phyloP scores from a whole-genome alignment of 2,329 filamentous ascomycete species.

The Colletotrichum sansevieriae region DNA sequence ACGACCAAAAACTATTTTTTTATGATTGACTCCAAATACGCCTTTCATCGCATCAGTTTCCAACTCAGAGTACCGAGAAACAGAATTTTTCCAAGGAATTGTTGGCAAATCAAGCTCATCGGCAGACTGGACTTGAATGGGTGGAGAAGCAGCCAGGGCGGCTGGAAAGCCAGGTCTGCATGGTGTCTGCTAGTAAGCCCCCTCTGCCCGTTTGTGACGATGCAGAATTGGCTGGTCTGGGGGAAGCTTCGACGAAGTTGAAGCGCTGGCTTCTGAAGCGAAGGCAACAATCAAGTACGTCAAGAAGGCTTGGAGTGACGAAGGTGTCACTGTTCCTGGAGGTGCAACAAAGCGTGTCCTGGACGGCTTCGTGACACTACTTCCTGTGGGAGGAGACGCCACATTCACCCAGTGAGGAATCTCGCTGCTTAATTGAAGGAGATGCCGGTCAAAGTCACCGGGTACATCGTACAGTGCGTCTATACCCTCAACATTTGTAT shows the following conservation, averaged over 20 bases:
- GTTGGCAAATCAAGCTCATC: conserved; percentile 6
- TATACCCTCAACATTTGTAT: too few species aligned
- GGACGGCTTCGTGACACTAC: too few species aligned
- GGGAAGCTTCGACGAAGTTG: background rate
- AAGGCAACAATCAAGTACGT: too few species aligned
- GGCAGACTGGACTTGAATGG: conserved; percentile 4
- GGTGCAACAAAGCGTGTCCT: too few species aligned
- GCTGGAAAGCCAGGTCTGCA: conserved; percentile 3
- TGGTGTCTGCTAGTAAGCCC: conserved; percentile 10
- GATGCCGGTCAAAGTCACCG: too few species aligned
- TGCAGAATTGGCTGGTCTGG: background rate
- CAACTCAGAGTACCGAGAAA: background rate
- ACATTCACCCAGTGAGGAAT: too few species aligned
- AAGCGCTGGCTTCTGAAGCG: background rate
- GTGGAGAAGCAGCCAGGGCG: background rate
- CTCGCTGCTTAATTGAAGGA: too few species aligned
- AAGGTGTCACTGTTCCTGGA: too few species aligned
- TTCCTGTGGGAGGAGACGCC: too few species aligned
- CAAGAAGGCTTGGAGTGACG: too few species aligned
- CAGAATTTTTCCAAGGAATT: background rate
- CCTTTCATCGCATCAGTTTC: background rate
- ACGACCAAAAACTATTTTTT: background rate
- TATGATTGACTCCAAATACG: conserved; percentile 10
- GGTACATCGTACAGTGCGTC: too few species aligned
- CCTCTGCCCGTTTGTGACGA: background rate